Evolutionary conservation across 2,329 filamentous ascomycete genomes (phyloP), one percentile per base, ranked within the genome.

Genomic region (Penicillium sp.): DNA sequence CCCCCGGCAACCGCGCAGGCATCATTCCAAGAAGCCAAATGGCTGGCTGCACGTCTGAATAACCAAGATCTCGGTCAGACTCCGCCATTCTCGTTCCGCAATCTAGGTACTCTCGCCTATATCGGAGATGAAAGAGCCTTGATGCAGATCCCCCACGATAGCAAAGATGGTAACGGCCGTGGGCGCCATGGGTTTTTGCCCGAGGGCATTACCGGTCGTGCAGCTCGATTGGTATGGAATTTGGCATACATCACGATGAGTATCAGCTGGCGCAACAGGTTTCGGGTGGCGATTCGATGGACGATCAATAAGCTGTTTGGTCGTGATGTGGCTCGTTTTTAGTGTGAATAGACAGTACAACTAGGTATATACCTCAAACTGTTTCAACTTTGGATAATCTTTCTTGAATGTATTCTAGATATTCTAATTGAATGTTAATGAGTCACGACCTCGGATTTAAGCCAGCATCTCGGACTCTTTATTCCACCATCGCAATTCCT

Each of bases 1-100:
- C 75, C 66, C 1, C 76, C 76, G 0, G 74, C 76, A 0, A 80
- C 76, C 0, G 76, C 76, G 2, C 76, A 78, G 55, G 75, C 77
- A 0, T 74, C 76, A 0, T 69, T 67, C 11, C 77, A 80, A 51
- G 75, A 79, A 54, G 75, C 76, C 0, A 64, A 67, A 15, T 79
- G 75, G 76, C 65, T 80, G 0, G 73, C 72, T 0, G 70, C 71
- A 36, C 65, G 66, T 1, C 55, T 79, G 16, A 79, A 80, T 52
- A 68, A 70, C 27, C 58, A 59, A n/a, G 68, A 75, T 28, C 38
- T 64, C 1, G 42, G 47, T 26, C 41, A 39, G 3, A 43, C 46
- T 1, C 41, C 55, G 1, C 56, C 64, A 4, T 80, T 80, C 53
- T 70, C 68, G 1, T 80, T 74, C 61, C 70, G 67, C 20, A 73